A percentile compares a stretch with the other conserved stretches of the same genome.
Evolutionary conservation across 257 asterid species (phyloP).

Genomic region (Prunella vulgaris): DNA sequence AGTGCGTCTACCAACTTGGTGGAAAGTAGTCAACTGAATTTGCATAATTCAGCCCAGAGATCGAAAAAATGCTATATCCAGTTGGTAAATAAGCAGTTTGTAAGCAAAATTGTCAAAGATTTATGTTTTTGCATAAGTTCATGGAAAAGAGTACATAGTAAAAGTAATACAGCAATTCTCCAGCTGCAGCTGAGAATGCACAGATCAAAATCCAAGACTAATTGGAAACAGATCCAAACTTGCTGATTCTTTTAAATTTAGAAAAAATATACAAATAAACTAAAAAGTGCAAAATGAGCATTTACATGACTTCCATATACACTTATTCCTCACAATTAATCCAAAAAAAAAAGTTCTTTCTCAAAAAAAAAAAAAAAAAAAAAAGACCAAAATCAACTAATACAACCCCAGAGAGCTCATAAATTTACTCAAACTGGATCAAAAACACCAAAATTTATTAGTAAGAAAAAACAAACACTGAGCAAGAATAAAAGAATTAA

Average conservation of each 20-base stretch:
- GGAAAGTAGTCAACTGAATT: not conserved
- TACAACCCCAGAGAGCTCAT: slow-evolving; percentile 7
- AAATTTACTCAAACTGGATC: slow-evolving; percentile 6
- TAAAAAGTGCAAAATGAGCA: not conserved
- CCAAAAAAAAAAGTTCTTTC: not conserved
- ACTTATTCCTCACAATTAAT: not conserved
- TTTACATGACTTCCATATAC: not conserved
- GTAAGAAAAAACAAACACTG: not conserved
- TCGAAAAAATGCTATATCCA: not conserved
- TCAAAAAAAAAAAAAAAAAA: not conserved
- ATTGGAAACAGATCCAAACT: not conserved
- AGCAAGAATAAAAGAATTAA: not conserved
- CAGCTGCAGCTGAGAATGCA: not conserved
- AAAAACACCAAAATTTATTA: not conserved
- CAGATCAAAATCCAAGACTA: not conserved
- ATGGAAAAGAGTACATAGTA: not conserved
- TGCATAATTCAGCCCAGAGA: slow-evolving; percentile 1
- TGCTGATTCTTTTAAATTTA: not conserved
- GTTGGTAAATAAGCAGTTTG: not conserved
- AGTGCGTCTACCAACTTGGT: not conserved
- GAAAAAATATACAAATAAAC: not conserved
- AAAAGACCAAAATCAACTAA: not conserved
- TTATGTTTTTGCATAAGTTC: not conserved
- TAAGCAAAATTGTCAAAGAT: not conserved
- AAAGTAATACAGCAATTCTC: not conserved